A percentile compares a stretch with the other conserved stretches of the same genome.
Conservation (phyloP, 371 early-diverging fungal genomes). For the Mucor velutinosus region DNA sequence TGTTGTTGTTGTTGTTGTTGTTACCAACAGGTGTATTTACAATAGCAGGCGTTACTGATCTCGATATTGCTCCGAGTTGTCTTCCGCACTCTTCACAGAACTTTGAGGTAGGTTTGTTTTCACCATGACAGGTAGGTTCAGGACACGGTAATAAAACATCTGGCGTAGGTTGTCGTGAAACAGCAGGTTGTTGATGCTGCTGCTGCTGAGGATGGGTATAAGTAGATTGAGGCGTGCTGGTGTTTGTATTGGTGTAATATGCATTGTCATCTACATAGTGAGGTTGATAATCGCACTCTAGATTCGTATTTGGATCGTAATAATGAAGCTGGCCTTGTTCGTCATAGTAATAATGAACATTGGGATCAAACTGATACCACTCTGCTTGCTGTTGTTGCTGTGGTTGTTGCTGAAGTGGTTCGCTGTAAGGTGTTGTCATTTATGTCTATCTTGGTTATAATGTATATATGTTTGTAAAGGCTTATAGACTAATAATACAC, state of each 20-base stretch:
- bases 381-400: conserved; percentile 2
- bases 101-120: conserved; percentile 67
- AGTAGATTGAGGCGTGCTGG: conserved; percentile 14
- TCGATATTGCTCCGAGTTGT: conserved; percentile 47
- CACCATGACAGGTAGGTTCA: conserved; percentile 60
- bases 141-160: conserved; percentile 54
- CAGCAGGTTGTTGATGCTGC: conserved; percentile 24
- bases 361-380: conserved; percentile 38
- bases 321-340: conserved; percentile 33
- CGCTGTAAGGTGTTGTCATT: conserved; percentile 28
- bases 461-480: neutral
- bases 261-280: conserved; percentile 7
- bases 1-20: neutral
- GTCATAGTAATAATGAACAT: conserved; percentile 42
- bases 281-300: conserved; percentile 25
- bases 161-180: conserved; percentile 28
- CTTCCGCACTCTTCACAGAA: conserved; percentile 78
- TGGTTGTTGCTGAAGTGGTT: neutral
- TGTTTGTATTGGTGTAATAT: conserved; percentile 24
- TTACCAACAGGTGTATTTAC: neutral
- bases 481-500: neutral
- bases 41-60: conserved; percentile 46
- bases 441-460: neutral
- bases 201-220: neutral
- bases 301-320: conserved; percentile 37